Evolutionary conservation across 2,329 filamentous ascomycete species (phyloP).

Genomic region (Kalmusia sp.): DNA sequence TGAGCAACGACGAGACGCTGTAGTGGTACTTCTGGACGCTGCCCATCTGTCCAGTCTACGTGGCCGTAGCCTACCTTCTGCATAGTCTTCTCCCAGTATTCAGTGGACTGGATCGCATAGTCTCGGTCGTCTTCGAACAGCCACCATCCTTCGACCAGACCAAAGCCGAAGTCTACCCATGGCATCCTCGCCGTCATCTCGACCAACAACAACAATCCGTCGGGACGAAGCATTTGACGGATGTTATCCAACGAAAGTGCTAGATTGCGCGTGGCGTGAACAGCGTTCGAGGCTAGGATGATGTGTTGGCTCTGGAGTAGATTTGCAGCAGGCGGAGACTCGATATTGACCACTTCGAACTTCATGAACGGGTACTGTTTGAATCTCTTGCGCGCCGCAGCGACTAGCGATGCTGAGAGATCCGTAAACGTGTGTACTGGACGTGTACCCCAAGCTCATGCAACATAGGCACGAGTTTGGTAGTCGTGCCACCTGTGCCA

Average conservation of each 20-base stretch:
- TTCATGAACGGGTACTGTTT: constrained; percentile 39
- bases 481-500: not conserved
- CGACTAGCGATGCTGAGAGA: not conserved
- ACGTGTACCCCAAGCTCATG: not conserved
- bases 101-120: too few species aligned
- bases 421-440: not conserved
- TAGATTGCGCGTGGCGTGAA: constrained; percentile 25
- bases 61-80: too few species aligned
- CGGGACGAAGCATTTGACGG: constrained; percentile 12
- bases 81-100: too few species aligned
- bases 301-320: constrained; percentile 14
- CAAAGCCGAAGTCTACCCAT: constrained; percentile 28
- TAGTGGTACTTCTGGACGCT: too few species aligned
- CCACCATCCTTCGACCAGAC: constrained; percentile 34
- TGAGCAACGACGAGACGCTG: too few species aligned
- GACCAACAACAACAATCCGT: constrained; percentile 19
- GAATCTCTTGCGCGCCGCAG: constrained; percentile 21
- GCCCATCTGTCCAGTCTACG: too few species aligned
- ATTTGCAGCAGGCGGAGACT: constrained; percentile 27
- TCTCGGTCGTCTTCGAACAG: constrained; percentile 16
- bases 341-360: constrained; percentile 41
- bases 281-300: constrained; percentile 16
- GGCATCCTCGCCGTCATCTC: constrained; percentile 21
- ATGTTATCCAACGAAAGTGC: constrained; percentile 13
- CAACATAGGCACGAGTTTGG: not conserved